Evolutionary conservation across 2,329 filamentous ascomycete genomes (phyloP).

Genomic region (Aspergillus fumigatus): DNA sequence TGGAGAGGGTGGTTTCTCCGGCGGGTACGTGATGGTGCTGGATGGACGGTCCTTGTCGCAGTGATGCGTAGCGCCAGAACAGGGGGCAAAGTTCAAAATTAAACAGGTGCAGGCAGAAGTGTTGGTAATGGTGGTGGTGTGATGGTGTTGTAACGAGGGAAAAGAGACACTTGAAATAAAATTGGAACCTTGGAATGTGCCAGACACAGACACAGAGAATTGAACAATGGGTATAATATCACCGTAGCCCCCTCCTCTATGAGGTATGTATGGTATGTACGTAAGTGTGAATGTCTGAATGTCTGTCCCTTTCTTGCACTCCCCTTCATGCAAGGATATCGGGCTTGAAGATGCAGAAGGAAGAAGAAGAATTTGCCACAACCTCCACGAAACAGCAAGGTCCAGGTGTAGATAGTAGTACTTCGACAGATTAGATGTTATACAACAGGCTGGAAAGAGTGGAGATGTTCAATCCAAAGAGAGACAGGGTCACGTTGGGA

Average conservation of each 20-base stretch:
- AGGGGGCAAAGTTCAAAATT: constrained; percentile 4
- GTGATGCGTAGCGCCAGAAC: constrained; percentile 16
- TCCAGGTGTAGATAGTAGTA: constrained; percentile 1
- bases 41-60: background rate
- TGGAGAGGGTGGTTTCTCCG: constrained; percentile 11
- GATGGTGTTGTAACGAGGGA: background rate
- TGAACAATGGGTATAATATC: background rate
- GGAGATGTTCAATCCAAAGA: constrained; percentile 11
- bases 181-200: background rate
- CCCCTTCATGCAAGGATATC: constrained; percentile 1
- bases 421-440: constrained; percentile 3
- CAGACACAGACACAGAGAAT: background rate
- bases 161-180: background rate
- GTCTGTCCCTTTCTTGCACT: background rate
- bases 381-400: background rate
- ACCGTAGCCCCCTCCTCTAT: background rate
- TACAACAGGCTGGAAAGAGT: constrained; percentile 10
- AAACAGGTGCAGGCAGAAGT: background rate
- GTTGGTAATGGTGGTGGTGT: background rate
- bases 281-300: background rate
- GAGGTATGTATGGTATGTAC: background rate
- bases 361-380: constrained; percentile 9
- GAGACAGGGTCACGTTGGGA: constrained; percentile 16
- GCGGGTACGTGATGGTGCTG: constrained; percentile 15
- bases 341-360: constrained; percentile 4